These are phyloP conservation scores for Pichia membranifaciens DNA, from an alignment of 805 yeast species.

Conservation along the genomic window DNA sequence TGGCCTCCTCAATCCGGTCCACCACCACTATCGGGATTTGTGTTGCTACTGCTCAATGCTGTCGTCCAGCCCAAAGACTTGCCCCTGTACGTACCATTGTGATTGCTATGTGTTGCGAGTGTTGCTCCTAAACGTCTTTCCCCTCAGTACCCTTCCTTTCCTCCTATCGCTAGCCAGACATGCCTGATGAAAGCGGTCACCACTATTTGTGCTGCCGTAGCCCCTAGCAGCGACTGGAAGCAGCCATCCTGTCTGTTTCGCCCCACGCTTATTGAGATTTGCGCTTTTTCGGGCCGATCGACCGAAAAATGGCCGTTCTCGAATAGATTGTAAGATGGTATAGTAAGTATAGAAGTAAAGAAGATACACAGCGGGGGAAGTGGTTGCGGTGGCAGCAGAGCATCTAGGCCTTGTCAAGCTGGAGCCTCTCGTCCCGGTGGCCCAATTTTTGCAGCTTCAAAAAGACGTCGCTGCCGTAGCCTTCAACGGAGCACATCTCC, in stretches of 20 bases:
- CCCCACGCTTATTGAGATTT: too few relatives aligned
- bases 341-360: too few relatives aligned
- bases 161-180: not conserved
- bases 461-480: constrained; percentile 88
- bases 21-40: too few relatives aligned
- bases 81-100: constrained; percentile 7
- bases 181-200: not conserved
- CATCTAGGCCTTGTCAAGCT: constrained; percentile 59
- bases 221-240: not conserved
- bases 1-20: too few relatives aligned
- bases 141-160: not conserved
- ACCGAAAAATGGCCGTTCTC: too few relatives aligned
- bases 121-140: not conserved
- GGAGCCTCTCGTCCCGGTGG: constrained; percentile 52
- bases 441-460: constrained; percentile 77
- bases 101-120: not conserved
- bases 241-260: not conserved
- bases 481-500: constrained; percentile 76
- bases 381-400: too few relatives aligned
- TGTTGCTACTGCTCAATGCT: too few relatives aligned
- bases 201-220: not conserved
- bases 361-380: too few relatives aligned
- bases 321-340: too few relatives aligned
- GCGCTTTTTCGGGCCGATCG: too few relatives aligned
- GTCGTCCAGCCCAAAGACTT: too few relatives aligned